Base-by-base conservation (phyloP, 495 filamentous ascomycete genomes). In the Lasiosphaeria hispida region DNA sequence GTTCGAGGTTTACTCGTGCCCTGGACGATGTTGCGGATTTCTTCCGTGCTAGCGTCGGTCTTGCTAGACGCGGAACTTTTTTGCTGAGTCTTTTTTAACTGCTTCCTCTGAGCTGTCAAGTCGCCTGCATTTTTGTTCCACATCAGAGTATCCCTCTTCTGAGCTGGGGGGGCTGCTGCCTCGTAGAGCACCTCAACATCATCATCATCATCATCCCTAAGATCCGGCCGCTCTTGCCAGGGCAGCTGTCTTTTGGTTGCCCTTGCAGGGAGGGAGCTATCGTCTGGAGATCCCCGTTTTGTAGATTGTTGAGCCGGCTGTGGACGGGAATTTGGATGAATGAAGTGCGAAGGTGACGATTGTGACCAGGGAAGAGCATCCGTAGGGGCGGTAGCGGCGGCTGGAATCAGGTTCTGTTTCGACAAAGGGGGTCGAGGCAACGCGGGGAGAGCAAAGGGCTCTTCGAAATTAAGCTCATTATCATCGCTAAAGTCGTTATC, bases 81-180 rank as follows among this genome's bases (percentile, higher is more conserved):
- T 18, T 69, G 62, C 39, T 78, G 72, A 48, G 78, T 84, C 72
- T 90, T 87, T 39, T 90, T 87, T 39, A 92, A 76, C 62, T 85
- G 82, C 68, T 87, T 91, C 68, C 91, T 88, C 54, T 88, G 85
- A 48, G 91, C 89, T 64, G 93, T 93, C 38, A 96, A 72, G 2
- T 88, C 87, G 61, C 87, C 93, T 4, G 83, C 87, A 9, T 87
- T 90, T 37, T 86, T 86, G 63, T 96, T 88, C 94, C 94, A 98
- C 3, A 81, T 78, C 17, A 71, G 59, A 4, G 61, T 42, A 1
- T 45, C 54, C 55, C 72, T 75, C 33, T 79, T 80, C 0, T 72
- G 60, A 8, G 48, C 75, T 55, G 60, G 70, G 10, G 50, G 76
- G 65, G 62, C 33, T 18, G 38, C 38, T n/a, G 44, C 41, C 10